phyloP scores from a whole-genome alignment of 768 basidiomycete species.

The Calvatia gigantea region DNA sequence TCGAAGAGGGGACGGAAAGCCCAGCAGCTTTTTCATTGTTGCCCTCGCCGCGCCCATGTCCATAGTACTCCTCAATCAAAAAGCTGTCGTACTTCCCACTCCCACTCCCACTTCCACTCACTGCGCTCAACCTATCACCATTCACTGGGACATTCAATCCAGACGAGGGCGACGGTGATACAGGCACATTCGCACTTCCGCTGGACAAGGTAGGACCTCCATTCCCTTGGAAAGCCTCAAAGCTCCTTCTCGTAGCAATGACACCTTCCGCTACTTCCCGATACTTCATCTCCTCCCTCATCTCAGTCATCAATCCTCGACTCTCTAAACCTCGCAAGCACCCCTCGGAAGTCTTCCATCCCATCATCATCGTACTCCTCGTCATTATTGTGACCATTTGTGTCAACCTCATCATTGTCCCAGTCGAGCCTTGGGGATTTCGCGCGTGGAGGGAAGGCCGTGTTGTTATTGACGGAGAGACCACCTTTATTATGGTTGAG shows the following conservation, averaged over 20 bases:
- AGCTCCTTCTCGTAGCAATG: slow-evolving; percentile 3
- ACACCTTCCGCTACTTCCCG: background rate
- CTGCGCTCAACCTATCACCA: background rate
- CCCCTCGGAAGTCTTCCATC: slow-evolving; percentile 11
- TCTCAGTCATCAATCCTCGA: slow-evolving; percentile 7
- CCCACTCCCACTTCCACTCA: background rate
- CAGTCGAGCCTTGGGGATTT: background rate
- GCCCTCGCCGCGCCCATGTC: background rate
- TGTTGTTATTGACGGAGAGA: background rate
- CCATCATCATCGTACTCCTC: background rate
- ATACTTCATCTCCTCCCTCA: background rate
- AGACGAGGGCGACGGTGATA: background rate
- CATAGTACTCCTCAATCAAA: slow-evolving; percentile 13
- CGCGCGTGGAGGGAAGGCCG: background rate
- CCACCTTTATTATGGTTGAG: background rate
- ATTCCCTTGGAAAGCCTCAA: background rate
- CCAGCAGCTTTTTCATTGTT: background rate
- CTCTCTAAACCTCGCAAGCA: slow-evolving; percentile 13
- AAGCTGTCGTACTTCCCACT: slow-evolving; percentile 7
- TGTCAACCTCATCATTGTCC: background rate
- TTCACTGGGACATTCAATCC: background rate
- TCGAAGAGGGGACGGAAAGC: background rate
- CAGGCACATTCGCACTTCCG: slow-evolving; percentile 1
- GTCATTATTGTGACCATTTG: background rate
- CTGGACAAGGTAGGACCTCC: background rate